These are phyloP conservation scores for Bipolaris sorokiniana DNA, from an alignment of 2,329 filamentous ascomycete species.

Conservation along the genomic window DNA sequence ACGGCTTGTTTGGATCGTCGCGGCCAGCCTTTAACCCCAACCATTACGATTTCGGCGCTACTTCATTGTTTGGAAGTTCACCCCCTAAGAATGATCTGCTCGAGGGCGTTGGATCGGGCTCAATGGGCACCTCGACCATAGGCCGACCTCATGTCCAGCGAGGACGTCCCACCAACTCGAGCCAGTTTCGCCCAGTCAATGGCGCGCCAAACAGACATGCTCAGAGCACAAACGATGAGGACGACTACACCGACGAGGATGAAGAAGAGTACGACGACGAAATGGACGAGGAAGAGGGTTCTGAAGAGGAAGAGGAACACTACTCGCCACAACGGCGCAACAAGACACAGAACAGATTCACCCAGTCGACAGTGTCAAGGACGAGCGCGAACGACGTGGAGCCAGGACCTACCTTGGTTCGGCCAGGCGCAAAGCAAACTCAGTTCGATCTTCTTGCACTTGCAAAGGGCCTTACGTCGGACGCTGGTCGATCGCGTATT, in stretches of 20 bases:
- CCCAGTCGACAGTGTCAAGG: slow-evolving; percentile 45
- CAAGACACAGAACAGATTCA: slow-evolving; percentile 31
- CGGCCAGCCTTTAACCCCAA: slow-evolving; percentile 46
- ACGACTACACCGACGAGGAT: slow-evolving; percentile 30
- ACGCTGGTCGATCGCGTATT: slow-evolving; percentile 63
- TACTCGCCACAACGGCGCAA: slow-evolving; percentile 51
- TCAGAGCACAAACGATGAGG: slow-evolving; percentile 50
- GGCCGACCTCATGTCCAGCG: slow-evolving; percentile 38
- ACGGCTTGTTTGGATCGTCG: slow-evolving; percentile 59
- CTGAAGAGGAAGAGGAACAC: slow-evolving; percentile 47
- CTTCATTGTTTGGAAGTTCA: slow-evolving; percentile 39
- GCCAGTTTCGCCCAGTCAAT: slow-evolving; percentile 42
- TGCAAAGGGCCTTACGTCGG: slow-evolving; percentile 71
- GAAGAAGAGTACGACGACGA: slow-evolving; percentile 43
- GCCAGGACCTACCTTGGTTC: slow-evolving; percentile 33
- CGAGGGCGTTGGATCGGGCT: slow-evolving; percentile 37
- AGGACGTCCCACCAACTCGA: slow-evolving; percentile 33
- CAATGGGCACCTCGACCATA: slow-evolving; percentile 36
- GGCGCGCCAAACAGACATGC: slow-evolving; percentile 21
- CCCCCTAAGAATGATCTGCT: slow-evolving; percentile 40
- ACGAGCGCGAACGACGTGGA: slow-evolving; percentile 43
- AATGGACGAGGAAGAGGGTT: slow-evolving; percentile 45
- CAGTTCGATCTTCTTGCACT: slow-evolving; percentile 72
- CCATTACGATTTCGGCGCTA: slow-evolving; percentile 26
- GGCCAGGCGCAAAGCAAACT: slow-evolving; percentile 48